Evolutionary conservation across 306 rosid species (phyloP).

Genomic region (Oxytropis ochrocephala): DNA sequence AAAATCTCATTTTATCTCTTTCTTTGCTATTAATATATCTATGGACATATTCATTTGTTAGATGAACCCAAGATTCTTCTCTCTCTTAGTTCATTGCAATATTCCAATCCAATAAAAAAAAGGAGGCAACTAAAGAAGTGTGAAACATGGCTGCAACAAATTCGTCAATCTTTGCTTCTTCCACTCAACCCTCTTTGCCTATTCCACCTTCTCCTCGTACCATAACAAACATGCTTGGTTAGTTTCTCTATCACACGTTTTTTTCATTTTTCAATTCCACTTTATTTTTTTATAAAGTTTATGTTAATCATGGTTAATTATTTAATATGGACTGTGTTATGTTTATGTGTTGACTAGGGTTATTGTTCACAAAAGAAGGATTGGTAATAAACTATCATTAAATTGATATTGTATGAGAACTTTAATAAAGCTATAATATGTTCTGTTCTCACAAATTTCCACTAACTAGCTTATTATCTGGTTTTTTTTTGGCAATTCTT

Average conservation of each 20-base stretch:
- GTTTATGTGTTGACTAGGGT: neutral
- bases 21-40: neutral
- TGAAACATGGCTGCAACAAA: slow-evolving; percentile 56
- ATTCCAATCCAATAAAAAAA: neutral
- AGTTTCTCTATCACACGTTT: slow-evolving; percentile 18
- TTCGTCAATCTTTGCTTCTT: slow-evolving; percentile 48
- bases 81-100: neutral
- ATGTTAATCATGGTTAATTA: neutral
- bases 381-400: too few species aligned
- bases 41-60: neutral
- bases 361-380: too few species aligned
- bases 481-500: neutral
- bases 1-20: slow-evolving; percentile 18
- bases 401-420: too few species aligned
- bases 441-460: neutral
- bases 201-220: slow-evolving; percentile 9
- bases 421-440: neutral
- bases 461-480: neutral
- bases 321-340: neutral
- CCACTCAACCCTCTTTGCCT: slow-evolving; percentile 44
- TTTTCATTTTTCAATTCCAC: neutral
- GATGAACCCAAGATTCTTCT: neutral
- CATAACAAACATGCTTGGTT: slow-evolving; percentile 43
- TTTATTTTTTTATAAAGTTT: neutral
- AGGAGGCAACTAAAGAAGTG: slow-evolving; percentile 9